Evolutionary conservation across 352 stramenopile species (phyloP).

Genomic region (Phytophthora kernoviae): DNA sequence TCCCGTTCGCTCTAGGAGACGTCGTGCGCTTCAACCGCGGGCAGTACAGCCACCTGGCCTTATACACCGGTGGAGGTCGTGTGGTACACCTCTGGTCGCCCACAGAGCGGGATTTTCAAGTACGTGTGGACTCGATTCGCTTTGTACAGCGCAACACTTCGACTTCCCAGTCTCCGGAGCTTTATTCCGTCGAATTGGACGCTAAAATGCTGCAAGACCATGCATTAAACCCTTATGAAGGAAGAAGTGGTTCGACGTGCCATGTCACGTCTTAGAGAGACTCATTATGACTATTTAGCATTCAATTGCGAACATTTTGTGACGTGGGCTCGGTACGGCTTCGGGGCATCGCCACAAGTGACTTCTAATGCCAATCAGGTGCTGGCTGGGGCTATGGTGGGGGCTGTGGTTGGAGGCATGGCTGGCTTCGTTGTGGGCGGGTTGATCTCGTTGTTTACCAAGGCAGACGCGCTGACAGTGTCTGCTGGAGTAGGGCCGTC

Average conservation of each 20-base stretch:
- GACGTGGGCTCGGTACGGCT: slow-evolving; percentile 70
- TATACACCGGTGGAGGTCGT: slow-evolving; percentile 50
- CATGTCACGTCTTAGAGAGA: slow-evolving; percentile 53
- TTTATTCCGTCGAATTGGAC: slow-evolving; percentile 54
- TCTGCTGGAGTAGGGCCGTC: slow-evolving; percentile 32
- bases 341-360: slow-evolving; percentile 61
- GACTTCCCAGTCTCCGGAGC: slow-evolving; percentile 31
- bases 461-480: slow-evolving; percentile 54
- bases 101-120: slow-evolving; percentile 43
- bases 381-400: slow-evolving; percentile 63
- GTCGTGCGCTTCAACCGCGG: slow-evolving; percentile 71
- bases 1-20: slow-evolving; percentile 38
- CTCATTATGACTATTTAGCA: slow-evolving; percentile 51
- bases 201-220: slow-evolving; percentile 52
- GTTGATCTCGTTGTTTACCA: slow-evolving; percentile 65
- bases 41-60: slow-evolving; percentile 64
- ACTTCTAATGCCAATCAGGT: slow-evolving; percentile 61
- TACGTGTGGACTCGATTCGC: slow-evolving; percentile 68
- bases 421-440: slow-evolving; percentile 65
- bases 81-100: slow-evolving; percentile 76
- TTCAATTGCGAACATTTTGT: slow-evolving; percentile 86
- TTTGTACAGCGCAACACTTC: slow-evolving; percentile 29
- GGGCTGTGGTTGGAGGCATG: slow-evolving; percentile 59
- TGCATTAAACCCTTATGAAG: slow-evolving; percentile 40
- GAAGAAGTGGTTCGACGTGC: slow-evolving; percentile 55